Evolutionary conservation across 345 rosid genomes (phyloP).

Genomic region (Angophora floribunda): DNA sequence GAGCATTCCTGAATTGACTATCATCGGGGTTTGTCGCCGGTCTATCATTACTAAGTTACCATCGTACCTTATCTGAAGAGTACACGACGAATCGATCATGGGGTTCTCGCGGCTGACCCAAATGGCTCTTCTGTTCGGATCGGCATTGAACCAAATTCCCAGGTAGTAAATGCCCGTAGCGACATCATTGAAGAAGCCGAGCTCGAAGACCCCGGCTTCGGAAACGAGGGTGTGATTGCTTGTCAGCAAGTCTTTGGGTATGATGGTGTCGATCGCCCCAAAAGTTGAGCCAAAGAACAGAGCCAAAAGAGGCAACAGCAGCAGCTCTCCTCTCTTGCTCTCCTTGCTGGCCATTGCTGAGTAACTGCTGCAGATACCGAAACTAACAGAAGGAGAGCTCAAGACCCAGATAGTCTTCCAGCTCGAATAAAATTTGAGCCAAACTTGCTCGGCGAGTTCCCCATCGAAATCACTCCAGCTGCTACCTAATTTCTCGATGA

Average conservation of each 20-base stretch:
- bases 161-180: neutral
- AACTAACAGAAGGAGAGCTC: neutral
- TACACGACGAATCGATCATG: neutral
- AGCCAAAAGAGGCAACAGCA: neutral
- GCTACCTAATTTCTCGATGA: neutral
- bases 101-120: conserved; percentile 2
- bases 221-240: neutral
- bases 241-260: neutral
- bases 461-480: neutral
- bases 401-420: neutral
- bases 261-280: neutral
- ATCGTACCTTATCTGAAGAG: neutral
- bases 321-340: neutral
- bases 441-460: neutral
- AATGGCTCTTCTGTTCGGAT: neutral
- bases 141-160: conserved; percentile 1
- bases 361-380: neutral
- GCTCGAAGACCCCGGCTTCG: neutral
- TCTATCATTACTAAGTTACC: neutral
- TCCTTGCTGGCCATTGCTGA: neutral
- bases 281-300: neutral
- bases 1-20: neutral
- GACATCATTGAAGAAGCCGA: neutral
- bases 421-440: neutral
- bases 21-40: neutral